These are phyloP conservation scores for Rhizophagus clarus DNA, from an alignment of 192 early-diverging fungal species.

Conservation along the genomic window DNA sequence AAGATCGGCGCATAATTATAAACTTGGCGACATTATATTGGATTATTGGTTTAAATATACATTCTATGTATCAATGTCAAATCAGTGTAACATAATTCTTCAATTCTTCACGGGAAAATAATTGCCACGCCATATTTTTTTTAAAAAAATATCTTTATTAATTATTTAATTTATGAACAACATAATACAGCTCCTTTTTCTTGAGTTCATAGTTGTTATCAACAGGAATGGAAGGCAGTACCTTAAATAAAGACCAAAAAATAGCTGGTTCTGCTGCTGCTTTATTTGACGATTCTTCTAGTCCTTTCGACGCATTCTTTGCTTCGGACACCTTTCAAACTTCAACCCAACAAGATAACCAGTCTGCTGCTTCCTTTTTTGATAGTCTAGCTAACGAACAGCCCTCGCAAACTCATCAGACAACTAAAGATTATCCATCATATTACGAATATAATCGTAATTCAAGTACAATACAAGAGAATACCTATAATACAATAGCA, in stretches of 20 bases:
- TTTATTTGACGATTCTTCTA: conserved; percentile 10
- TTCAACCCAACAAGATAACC: background rate
- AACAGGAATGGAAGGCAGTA: background rate
- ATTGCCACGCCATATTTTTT: too few species aligned
- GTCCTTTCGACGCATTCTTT: conserved; percentile 8
- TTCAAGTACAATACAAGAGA: background rate
- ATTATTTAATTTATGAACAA: too few species aligned
- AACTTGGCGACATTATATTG: too few species aligned
- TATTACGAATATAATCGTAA: background rate
- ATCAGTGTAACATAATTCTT: too few species aligned
- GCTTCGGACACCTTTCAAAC: background rate
- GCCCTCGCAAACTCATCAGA: background rate
- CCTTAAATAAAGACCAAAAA: background rate
- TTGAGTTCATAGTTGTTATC: too few species aligned
- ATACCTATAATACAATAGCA: too few species aligned
- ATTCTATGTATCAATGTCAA: too few species aligned
- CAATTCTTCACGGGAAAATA: too few species aligned
- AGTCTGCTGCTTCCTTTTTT: background rate
- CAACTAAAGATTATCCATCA: background rate
- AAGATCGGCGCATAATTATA: too few species aligned
- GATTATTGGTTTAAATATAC: too few species aligned
- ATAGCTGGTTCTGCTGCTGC: conserved; percentile 2
- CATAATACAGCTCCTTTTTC: too few species aligned
- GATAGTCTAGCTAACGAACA: background rate
- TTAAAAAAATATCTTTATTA: too few species aligned